Evolutionary conservation across 345 rosid species (phyloP).

Genomic region (Ceriops tagal): DNA sequence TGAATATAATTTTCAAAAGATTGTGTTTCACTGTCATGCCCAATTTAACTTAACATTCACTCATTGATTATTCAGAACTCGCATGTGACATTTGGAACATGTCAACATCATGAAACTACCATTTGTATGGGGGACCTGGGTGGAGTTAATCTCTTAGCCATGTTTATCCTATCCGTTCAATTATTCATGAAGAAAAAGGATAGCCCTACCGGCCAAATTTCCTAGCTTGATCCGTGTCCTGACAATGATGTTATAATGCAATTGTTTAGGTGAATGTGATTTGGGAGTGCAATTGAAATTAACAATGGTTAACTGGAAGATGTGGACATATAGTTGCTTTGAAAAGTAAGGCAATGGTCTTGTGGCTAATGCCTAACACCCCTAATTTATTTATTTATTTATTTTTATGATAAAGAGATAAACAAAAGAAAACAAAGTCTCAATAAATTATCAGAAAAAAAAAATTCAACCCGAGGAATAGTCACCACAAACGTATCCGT

Average conservation of each 20-base stretch:
- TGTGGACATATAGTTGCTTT: background rate
- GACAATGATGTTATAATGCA: background rate
- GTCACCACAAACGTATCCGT: too few relatives aligned
- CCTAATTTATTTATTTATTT: too few relatives aligned
- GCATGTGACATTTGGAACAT: conserved; percentile 1
- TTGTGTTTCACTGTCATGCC: background rate
- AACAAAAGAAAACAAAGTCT: too few relatives aligned
- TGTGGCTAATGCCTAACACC: too few relatives aligned
- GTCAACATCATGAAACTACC: background rate
- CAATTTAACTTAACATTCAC: conserved; percentile 15
- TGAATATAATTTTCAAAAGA: background rate
- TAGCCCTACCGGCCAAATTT: background rate
- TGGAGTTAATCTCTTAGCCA: background rate
- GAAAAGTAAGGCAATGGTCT: too few relatives aligned
- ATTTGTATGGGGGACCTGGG: background rate
- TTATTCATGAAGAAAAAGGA: background rate
- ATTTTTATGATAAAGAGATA: too few relatives aligned
- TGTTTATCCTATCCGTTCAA: background rate
- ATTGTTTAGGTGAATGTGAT: background rate
- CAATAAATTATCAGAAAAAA: too few relatives aligned
- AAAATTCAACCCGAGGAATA: too few relatives aligned
- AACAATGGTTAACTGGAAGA: background rate
- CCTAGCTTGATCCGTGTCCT: background rate
- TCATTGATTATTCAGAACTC: conserved; percentile 18
- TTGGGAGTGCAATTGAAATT: background rate